Evolutionary conservation across 2,329 filamentous ascomycete genomes (phyloP), one percentile per base, ranked within the genome.

Genomic region (Cytospora piceae): DNA sequence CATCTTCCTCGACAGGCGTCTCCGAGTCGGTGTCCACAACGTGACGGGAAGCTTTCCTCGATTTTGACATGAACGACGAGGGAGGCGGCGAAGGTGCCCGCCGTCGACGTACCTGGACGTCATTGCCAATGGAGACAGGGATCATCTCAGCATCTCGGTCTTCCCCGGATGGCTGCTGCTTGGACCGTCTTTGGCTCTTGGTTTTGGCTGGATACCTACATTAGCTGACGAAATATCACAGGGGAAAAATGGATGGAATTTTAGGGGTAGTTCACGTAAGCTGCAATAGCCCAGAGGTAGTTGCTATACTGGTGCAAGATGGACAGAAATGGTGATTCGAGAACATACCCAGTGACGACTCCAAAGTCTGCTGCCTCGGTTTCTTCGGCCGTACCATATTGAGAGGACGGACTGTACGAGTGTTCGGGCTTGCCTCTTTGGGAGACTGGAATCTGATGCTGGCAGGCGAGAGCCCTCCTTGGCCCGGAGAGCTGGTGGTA

Each of bases 361-460:
- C 67, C 46, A 72, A 49, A 15, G 69, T 71, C 55, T 68, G 69
- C 58, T 72, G 70, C 24, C 17, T 69, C 29, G 5, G 66, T 63
- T 65, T 62, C 51, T 53, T 61, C 20, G 60, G 54, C 14, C 63
- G 60, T n/a, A 46, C 64, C 55, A 59, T 61, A 37, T 64, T 68
- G 52, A 42, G 27, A 2, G 63, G 52, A 12, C 24, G 24, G 5
- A 61, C 39, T 17, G 56, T 14, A 24, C 22, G 56, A 15, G 29
- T 61, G 15, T 39, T 51, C 4, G 66, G 66, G 27, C 59, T 68
- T 20, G 46, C 54, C 29, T 67, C 27, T 32, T 57, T 34, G 64
- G 54, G 49, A 51, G 61, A 64, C 63, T 65, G 14, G 66, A 71
- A 74, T n/a, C 72, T 71, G 11, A 75, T 69, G 27, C 71, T 72